Evolutionary conservation across 495 filamentous ascomycete species (phyloP), one percentile per base, ranked within the genome.

Genomic region (Talaromyces trachyspermus): DNA sequence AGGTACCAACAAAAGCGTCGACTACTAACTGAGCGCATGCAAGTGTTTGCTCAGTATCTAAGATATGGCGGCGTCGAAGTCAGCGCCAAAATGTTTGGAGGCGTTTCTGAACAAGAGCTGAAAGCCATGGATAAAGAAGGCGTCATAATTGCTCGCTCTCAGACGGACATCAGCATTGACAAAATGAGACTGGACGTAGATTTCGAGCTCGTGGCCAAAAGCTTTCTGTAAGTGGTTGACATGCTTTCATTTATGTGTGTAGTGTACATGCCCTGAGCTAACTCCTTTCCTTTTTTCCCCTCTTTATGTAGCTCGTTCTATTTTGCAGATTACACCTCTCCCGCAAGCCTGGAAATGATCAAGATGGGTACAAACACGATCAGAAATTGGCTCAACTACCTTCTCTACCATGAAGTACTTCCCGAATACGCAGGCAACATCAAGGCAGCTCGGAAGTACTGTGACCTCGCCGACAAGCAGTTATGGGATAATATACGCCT

Each of bases 381-480:
- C 38, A 76, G 76, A 42, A 95, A 92, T 62, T 95, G 96, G 62
- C 76, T 95, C 48, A 89, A 88, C 53, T 98, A 95, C 54, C 72
- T 96, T 7, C 69, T 89, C 10, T 75, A 76, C 47, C 91, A 96
- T 55, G 72, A 85, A 27, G 92, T 95, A 11, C 94, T 88, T 52
- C 84, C 85, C 3, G 92, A 98, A 53, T 83, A 89, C 59, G 66
- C 55, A 0, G 69, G 73, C 0, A 75, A 86, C 51, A 73, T 97
- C 42, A 61, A 77, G 22, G 71, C 69, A 2, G 90, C 89, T 2
- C 71, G 83, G 18, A 59, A 54, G 2, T 59, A 89, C 32, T 95
- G 89, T 54, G 76, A 84, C 20, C 54, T 71, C 19, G 88, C 86
- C 10, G 69, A 79, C 7, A 65, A 70, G 15, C 87, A 97, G 59